These are phyloP conservation scores for Salix exigua DNA, from an alignment of 345 rosid genomes.

Conservation along the genomic window DNA sequence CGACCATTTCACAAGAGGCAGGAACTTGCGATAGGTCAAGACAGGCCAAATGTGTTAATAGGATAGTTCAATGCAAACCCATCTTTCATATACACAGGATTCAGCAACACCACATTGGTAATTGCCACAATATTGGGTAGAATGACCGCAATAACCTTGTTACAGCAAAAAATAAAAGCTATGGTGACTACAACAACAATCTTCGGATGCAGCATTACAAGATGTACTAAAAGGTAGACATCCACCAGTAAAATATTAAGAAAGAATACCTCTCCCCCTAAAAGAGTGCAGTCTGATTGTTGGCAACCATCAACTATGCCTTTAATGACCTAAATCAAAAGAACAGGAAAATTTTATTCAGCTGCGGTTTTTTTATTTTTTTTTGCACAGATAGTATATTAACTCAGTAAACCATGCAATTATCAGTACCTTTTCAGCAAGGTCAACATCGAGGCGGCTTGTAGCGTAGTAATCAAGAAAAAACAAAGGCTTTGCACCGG, in stretches of 20 bases:
- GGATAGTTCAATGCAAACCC: too few species aligned
- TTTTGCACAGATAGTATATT: neutral
- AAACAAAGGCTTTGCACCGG: slow-evolving; percentile 90
- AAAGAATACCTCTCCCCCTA: slow-evolving; percentile 86
- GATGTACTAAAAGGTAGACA: neutral
- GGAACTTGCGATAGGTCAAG: neutral
- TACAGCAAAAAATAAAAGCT: neutral
- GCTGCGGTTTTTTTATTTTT: neutral
- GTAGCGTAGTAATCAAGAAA: slow-evolving; percentile 96
- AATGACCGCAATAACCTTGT: neutral
- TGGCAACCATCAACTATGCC: slow-evolving; percentile 92
- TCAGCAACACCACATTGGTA: neutral
- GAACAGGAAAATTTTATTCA: neutral
- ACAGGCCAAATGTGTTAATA: neutral
- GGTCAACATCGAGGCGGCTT: slow-evolving; percentile 87
- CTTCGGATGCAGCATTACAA: neutral
- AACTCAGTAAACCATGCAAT: neutral
- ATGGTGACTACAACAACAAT: neutral
- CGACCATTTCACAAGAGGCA: neutral
- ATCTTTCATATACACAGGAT: too few species aligned
- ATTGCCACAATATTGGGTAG: neutral
- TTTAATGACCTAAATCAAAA: slow-evolving; percentile 60
- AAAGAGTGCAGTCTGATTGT: slow-evolving; percentile 71
- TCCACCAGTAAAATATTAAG: neutral
- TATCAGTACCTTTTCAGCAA: slow-evolving; percentile 75